Conservation (phyloP, 2,329 filamentous ascomycete species). For the Xylariaceae sp. region DNA sequence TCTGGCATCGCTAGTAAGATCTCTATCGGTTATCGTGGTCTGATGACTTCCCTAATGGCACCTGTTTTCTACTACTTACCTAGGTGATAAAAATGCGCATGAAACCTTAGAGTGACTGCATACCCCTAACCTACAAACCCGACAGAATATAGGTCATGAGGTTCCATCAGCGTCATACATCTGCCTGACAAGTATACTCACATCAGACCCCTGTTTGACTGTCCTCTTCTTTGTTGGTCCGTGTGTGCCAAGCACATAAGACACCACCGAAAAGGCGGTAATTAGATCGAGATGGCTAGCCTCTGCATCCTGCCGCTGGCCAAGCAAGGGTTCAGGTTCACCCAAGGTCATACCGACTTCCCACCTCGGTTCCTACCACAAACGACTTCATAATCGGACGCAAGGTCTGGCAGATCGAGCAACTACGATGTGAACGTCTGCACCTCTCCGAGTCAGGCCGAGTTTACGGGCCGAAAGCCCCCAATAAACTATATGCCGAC, state of each 20-base stretch:
- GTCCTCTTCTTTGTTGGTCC: background rate
- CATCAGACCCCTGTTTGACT: background rate
- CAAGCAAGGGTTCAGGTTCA: no score
- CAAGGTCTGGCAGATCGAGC: no score
- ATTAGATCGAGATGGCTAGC: no score
- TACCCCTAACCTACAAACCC: background rate
- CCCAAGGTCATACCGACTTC: no score
- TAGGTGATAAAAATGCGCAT: background rate
- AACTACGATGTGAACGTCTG: background rate
- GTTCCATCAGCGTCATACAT: conserved; percentile 3
- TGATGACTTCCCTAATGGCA: conserved; percentile 22
- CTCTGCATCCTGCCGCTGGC: no score
- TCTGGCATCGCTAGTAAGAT: conserved; percentile 15
- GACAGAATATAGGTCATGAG: conserved; percentile 2
- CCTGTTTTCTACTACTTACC: conserved; percentile 16
- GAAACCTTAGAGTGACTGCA: background rate
- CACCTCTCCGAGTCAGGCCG: conserved; percentile 3
- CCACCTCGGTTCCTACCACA: no score
- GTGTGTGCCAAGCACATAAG: no score
- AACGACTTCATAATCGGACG: no score
- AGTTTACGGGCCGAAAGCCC: conserved; percentile 11
- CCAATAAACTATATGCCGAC: conserved; percentile 8
- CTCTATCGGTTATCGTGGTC: conserved; percentile 15
- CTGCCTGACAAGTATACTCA: conserved; percentile 5
- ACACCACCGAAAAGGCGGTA: no score